Evolutionary conservation across 305 asterid species (phyloP).

Genomic region (Plantago coronopus): DNA sequence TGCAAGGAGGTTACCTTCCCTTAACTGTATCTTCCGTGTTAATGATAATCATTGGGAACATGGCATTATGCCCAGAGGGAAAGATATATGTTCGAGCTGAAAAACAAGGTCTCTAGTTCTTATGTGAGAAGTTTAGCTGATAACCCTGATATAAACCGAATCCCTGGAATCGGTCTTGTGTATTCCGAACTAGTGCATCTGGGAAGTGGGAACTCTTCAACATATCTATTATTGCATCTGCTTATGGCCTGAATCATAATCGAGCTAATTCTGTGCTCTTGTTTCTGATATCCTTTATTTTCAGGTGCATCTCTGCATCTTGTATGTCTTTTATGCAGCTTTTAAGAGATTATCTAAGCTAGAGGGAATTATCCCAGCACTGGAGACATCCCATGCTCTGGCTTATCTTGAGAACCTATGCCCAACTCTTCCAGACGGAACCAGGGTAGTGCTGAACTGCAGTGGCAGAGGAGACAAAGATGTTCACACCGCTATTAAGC

Average conservation of each 20-base stretch:
- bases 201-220: too few species aligned
- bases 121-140: constrained; percentile 38
- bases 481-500: constrained; percentile 74
- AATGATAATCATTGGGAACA: constrained; percentile 51
- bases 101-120: constrained; percentile 53
- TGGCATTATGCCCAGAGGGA: constrained; percentile 72
- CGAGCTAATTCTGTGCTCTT: neutral
- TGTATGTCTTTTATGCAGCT: constrained; percentile 44
- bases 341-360: constrained; percentile 73
- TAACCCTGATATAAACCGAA: constrained; percentile 29
- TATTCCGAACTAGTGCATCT: constrained; percentile 78
- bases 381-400: constrained; percentile 88
- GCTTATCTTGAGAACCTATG: constrained; percentile 79
- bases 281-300: neutral
- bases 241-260: neutral
- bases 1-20: constrained; percentile 68
- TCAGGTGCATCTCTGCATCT: neutral
- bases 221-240: too few species aligned
- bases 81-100: constrained; percentile 57
- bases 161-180: constrained; percentile 65
- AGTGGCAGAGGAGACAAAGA: constrained; percentile 97
- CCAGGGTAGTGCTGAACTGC: constrained; percentile 78
- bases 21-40: constrained; percentile 44
- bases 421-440: constrained; percentile 67
- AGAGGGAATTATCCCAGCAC: constrained; percentile 90